Evolutionary conservation across 78 protist species (phyloP), one percentile per base, ranked within the genome.

Genomic region (Guillardia theta): DNA sequence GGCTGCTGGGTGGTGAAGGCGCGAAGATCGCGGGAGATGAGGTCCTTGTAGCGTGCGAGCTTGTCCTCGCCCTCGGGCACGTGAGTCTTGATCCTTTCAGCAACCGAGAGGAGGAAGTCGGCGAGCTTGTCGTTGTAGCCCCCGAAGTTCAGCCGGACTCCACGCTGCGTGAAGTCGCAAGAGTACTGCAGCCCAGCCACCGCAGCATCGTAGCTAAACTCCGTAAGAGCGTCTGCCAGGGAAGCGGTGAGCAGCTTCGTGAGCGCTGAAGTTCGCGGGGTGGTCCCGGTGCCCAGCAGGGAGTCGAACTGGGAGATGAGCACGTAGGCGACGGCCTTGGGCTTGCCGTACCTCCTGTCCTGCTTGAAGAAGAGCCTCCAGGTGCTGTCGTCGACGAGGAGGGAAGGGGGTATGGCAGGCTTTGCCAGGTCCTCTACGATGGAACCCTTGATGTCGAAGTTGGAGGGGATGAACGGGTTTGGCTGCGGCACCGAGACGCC

Each of bases 51-150:
- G 46, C 36, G n/a, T 24, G 41, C 6, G 45, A 70, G 83, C 41
- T 70, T 70, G 83, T 24, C 36, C 83, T 70, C 83, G 41, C 36
- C 83, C 33, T 1, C 36, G 33, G 83, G 83, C 33, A 70, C 83
- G 41, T 36, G 36, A 22, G 83, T 36, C 46, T 36, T 43, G 6
- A 70, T 70, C 45, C 36, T 24, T 24, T 70, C 21, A 15, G 70
- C 45, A 12, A 93, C 88, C 76, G 44, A 15, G 41, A 43, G 4
- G 46, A 93, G 5, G 76, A 39, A 44, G 45, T 21, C 88, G 33
- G 83, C 47, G 30, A 93, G 94, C 94, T 93, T 93, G 94, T 93
- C 78, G 76, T 22, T 43, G 94, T 39, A 93, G 77, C 94, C 94
- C 37, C 46, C 18, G 76, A 93, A 78, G 2, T 10, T 6, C 64